These are phyloP conservation scores for Plantago coronopus DNA, from an alignment of 305 asterid species.

Conservation along the genomic window DNA sequence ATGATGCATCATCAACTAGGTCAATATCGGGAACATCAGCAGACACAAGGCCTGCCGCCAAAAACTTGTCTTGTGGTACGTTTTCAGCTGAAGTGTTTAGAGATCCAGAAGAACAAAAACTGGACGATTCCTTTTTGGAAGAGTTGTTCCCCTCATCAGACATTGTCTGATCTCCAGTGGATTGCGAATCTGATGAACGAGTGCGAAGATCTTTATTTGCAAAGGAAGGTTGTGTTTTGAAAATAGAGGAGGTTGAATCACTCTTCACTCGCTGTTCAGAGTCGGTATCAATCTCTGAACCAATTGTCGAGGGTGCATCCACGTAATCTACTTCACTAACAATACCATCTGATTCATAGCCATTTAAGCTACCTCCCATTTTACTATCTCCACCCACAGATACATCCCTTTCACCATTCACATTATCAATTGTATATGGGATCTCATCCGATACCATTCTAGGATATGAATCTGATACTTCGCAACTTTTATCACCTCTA, in stretches of 20 bases:
- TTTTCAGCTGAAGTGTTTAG: conserved; percentile 50
- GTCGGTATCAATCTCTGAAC: conserved; percentile 66
- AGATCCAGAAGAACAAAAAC: conserved; percentile 51
- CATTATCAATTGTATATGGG: conserved; percentile 30
- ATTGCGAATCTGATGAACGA: conserved; percentile 54
- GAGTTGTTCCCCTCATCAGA: conserved; percentile 57
- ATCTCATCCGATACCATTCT: conserved; percentile 32
- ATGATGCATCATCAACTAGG: conserved; percentile 33
- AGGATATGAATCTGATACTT: conserved; percentile 31
- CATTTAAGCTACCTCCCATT: conserved; percentile 32
- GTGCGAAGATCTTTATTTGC: conserved; percentile 41
- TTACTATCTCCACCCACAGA: conserved; percentile 45
- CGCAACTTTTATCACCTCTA: conserved; percentile 26
- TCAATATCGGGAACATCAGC: conserved; percentile 39
- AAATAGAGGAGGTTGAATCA: conserved; percentile 33
- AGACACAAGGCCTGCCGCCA: conserved; percentile 28
- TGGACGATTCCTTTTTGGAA: conserved; percentile 55
- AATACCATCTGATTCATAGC: conserved; percentile 58
- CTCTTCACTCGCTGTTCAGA: conserved; percentile 49
- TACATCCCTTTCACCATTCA: conserved; percentile 42
- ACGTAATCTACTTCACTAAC: conserved; percentile 74
- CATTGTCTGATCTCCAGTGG: conserved; percentile 46
- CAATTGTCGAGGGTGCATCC: conserved; percentile 80
- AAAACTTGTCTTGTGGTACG: conserved; percentile 32
- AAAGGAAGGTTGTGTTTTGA: conserved; percentile 35